phyloP scores from a whole-genome alignment of 305 asterid genomes.

The Fraxinus angustifolia region DNA sequence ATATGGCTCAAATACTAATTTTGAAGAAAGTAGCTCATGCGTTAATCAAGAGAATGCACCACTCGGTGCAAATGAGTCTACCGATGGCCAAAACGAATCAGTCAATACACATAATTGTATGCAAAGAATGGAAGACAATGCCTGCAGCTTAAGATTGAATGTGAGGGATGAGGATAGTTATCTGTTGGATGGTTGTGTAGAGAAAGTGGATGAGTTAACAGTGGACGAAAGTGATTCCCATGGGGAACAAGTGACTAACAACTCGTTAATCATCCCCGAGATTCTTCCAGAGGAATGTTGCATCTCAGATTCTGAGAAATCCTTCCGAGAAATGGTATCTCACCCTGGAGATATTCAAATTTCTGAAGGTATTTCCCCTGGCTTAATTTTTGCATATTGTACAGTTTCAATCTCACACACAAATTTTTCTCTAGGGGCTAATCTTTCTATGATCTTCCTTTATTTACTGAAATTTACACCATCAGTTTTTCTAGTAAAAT shows the following conservation, averaged over 20 bases:
- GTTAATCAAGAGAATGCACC: constrained; percentile 9
- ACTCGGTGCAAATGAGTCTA: neutral
- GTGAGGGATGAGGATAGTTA: constrained; percentile 11
- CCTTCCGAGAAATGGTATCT: constrained; percentile 21
- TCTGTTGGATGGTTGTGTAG: constrained; percentile 16
- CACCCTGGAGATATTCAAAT: constrained; percentile 20
- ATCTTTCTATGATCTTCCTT: neutral
- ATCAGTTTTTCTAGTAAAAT: neutral
- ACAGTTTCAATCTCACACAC: neutral
- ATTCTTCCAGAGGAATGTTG: constrained; percentile 18
- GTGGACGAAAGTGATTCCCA: constrained; percentile 2
- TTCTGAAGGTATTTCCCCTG: constrained; percentile 36
- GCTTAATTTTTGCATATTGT: neutral
- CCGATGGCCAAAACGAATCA: neutral
- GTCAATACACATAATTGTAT: constrained; percentile 8
- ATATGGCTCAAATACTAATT: constrained; percentile 16
- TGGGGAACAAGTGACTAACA: constrained; percentile 18
- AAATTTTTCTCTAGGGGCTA: neutral
- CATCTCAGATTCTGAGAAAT: constrained; percentile 15
- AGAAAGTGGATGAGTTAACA: constrained; percentile 5
- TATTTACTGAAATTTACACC: neutral
- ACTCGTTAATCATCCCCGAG: neutral
- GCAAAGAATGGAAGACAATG: constrained; percentile 17
- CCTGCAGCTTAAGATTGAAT: constrained; percentile 4
- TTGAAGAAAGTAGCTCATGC: constrained; percentile 22